These are phyloP conservation scores for Neurospora sp. DNA, from an alignment of 495 filamentous ascomycete genomes.

Conservation along the genomic window DNA sequence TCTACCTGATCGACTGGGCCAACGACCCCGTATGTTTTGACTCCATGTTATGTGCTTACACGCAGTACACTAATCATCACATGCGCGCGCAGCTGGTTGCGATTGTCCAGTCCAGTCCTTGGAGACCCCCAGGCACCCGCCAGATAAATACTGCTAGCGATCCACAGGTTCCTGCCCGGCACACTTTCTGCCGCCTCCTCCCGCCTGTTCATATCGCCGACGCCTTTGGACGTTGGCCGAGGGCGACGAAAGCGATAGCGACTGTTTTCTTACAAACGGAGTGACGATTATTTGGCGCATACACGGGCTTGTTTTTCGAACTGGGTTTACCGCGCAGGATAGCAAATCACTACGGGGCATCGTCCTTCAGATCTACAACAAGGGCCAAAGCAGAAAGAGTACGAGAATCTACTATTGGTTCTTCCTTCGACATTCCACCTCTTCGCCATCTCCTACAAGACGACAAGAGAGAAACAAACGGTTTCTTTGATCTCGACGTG, in stretches of 20 bases:
- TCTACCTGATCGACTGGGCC: constrained; percentile 33
- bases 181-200: constrained; percentile 16
- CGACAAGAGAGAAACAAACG: no score
- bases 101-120: no score
- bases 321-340: not conserved
- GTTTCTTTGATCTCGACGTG: no score
- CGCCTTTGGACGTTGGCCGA: constrained; percentile 1
- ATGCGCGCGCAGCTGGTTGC: no score
- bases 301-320: not conserved
- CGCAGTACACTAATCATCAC: constrained; percentile 1
- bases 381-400: no score
- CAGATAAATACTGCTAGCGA: not conserved
- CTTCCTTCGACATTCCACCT: no score
- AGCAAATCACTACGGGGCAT: no score
- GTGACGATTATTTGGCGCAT: not conserved
- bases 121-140: not conserved
- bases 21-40: constrained; percentile 23
- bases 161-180: not conserved
- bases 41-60: not conserved
- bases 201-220: constrained; percentile 19
- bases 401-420: no score
- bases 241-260: not conserved
- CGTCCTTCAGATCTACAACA: no score
- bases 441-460: no score
- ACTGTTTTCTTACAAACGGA: not conserved